Conservation (phyloP, 768 basidiomycete genomes). For the Clavulina sp. region DNA sequence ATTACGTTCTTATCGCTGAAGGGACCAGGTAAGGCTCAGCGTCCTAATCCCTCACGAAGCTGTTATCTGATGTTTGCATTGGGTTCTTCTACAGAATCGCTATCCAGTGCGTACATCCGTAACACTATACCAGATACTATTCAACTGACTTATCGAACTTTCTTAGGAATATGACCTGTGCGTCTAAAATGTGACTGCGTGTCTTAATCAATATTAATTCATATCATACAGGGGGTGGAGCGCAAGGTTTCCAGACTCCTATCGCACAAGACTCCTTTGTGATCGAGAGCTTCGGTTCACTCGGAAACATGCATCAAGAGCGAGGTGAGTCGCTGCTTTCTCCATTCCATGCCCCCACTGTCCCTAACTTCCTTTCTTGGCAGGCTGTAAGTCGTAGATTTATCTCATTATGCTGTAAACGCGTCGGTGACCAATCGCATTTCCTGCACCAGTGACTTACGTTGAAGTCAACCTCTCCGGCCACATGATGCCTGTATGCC, state of each 20-base stretch:
- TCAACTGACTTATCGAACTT: no score
- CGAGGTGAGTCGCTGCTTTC: conserved; percentile 22
- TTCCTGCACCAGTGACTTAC: conserved; percentile 30
- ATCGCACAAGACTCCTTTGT: background rate
- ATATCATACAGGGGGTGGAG: background rate
- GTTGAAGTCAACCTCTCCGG: conserved; percentile 50
- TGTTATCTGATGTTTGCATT: background rate
- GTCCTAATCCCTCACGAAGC: background rate
- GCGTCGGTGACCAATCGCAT: background rate
- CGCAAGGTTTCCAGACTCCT: background rate
- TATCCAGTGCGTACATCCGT: conserved; percentile 45
- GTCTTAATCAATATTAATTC: no score
- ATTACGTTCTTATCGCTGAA: conserved; percentile 56
- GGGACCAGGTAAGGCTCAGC: conserved; percentile 31
- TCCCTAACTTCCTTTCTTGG: background rate
- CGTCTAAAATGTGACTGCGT: no score
- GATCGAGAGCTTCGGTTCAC: background rate
- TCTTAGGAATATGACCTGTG: no score
- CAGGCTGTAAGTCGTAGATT: background rate
- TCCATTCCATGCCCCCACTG: background rate
- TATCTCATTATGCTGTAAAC: background rate
- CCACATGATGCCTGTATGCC: conserved; percentile 31
- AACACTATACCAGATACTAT: no score
- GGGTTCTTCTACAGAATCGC: conserved; percentile 24
- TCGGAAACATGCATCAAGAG: conserved; percentile 33